These are phyloP conservation scores for Hydrangea macrophylla DNA, from an alignment of 148 eudicot genomes.

Conservation along the genomic window DNA sequence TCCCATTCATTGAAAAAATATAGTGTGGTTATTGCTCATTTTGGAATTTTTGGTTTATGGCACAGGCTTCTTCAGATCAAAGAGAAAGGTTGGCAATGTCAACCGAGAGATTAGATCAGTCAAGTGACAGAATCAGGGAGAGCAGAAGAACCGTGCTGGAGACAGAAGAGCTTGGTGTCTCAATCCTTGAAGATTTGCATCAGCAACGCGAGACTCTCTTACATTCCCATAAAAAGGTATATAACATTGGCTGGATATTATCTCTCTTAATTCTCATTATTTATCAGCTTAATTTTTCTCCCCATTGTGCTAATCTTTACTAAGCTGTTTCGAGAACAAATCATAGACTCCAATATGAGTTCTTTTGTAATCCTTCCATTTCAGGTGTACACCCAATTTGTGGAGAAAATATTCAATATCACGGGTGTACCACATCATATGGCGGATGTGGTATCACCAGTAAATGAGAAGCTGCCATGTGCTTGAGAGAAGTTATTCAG, in stretches of 20 bases:
- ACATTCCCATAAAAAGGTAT: conserved; percentile 61
- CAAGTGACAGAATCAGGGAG: conserved; percentile 83
- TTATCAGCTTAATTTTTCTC: neutral
- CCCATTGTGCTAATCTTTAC: neutral
- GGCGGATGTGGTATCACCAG: too few relatives aligned
- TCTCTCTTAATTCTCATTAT: neutral
- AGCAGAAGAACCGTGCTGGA: conserved; percentile 75
- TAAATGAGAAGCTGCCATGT: too few relatives aligned
- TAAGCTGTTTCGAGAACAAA: neutral
- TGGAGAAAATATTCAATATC: too few relatives aligned
- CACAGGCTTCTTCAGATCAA: conserved; percentile 70
- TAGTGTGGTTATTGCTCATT: too few relatives aligned
- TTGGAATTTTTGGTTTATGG: neutral
- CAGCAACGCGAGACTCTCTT: conserved; percentile 74
- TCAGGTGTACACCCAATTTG: too few relatives aligned
- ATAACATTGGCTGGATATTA: neutral
- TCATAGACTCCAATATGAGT: neutral
- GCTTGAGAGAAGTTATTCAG: too few relatives aligned
- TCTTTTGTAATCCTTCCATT: neutral
- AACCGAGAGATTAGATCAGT: conserved; percentile 73
- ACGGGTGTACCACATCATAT: too few relatives aligned
- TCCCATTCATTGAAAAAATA: too few relatives aligned
- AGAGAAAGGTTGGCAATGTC: conserved; percentile 76
- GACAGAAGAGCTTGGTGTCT: conserved; percentile 84
- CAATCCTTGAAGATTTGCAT: conserved; percentile 83